Conservation (phyloP, 169 alveolate species). For the Babesia bovis region DNA sequence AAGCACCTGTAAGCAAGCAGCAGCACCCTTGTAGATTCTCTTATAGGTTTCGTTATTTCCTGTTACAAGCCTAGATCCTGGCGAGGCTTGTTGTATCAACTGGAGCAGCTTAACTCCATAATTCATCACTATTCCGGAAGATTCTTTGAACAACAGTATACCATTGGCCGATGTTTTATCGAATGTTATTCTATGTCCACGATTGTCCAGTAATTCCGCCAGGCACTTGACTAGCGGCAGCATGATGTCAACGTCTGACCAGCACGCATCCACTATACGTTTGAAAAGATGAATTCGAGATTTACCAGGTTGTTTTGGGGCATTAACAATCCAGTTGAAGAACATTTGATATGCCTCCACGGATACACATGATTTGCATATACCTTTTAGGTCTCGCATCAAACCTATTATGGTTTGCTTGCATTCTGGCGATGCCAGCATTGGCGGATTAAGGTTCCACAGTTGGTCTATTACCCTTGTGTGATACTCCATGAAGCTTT, state of each 20-base stretch:
- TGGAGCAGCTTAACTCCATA: slow-evolving; percentile 71
- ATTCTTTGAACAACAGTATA: slow-evolving; percentile 86
- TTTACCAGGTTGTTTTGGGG: slow-evolving; percentile 81
- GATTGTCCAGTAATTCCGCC: slow-evolving; percentile 83
- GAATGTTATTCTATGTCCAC: slow-evolving; percentile 87
- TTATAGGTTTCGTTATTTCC: slow-evolving; percentile 75
- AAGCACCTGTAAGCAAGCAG: slow-evolving; percentile 83
- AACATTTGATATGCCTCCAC: slow-evolving; percentile 84
- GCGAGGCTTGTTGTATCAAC: slow-evolving; percentile 6
- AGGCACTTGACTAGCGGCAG: slow-evolving; percentile 89
- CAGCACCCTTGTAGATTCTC: slow-evolving; percentile 89
- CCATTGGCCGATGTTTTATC: slow-evolving; percentile 92
- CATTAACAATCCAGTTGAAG: slow-evolving; percentile 87
- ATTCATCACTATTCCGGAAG: slow-evolving; percentile 79
- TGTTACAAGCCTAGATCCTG: not conserved
- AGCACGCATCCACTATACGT: slow-evolving; percentile 85
- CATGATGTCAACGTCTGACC: slow-evolving; percentile 88
- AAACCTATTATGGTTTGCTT: slow-evolving; percentile 84
- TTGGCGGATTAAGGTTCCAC: slow-evolving; percentile 25
- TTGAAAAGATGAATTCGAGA: slow-evolving; percentile 79
- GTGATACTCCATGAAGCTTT: slow-evolving; percentile 59
- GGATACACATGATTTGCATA: slow-evolving; percentile 77
- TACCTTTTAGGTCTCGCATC: slow-evolving; percentile 89
- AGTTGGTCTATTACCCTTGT: slow-evolving; percentile 42
- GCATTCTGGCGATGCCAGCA: slow-evolving; percentile 67